Evolutionary conservation across 495 filamentous ascomycete genomes (phyloP).

Genomic region (Paragyromitra xinjiangensis): DNA sequence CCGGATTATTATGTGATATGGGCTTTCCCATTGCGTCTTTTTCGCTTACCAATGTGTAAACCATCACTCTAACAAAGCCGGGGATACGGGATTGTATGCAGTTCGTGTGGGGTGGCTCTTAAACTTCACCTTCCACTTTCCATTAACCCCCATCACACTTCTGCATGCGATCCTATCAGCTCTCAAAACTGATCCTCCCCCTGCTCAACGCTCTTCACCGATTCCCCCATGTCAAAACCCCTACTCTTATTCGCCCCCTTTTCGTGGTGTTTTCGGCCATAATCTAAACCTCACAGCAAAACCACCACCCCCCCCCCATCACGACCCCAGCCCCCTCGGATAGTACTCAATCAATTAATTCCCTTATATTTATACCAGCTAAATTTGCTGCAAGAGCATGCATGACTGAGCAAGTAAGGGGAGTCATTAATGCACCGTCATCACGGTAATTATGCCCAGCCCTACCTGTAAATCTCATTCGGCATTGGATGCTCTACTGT

Average conservation of each 20-base stretch:
- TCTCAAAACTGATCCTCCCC: background rate
- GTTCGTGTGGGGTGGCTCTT: background rate
- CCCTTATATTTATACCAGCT: no score
- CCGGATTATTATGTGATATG: background rate
- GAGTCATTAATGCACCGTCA: no score
- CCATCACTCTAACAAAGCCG: background rate
- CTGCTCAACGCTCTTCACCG: background rate
- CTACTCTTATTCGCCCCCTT: background rate
- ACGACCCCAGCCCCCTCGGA: background rate
- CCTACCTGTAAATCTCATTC: no score
- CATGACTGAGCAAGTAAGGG: no score
- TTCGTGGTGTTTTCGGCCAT: background rate
- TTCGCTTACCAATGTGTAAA: no score
- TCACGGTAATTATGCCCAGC: no score
- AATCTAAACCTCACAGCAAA: background rate
- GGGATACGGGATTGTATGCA: background rate
- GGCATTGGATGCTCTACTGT: no score
- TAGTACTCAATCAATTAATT: no score
- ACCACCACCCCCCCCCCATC: background rate
- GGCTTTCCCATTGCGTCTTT: no score
- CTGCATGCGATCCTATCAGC: background rate
- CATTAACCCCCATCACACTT: background rate
- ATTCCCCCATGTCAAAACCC: background rate
- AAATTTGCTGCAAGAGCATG: background rate
- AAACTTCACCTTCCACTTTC: background rate